These are phyloP conservation scores for Candida nonsorbophila DNA, from an alignment of 805 yeast genomes.

Conservation along the genomic window DNA sequence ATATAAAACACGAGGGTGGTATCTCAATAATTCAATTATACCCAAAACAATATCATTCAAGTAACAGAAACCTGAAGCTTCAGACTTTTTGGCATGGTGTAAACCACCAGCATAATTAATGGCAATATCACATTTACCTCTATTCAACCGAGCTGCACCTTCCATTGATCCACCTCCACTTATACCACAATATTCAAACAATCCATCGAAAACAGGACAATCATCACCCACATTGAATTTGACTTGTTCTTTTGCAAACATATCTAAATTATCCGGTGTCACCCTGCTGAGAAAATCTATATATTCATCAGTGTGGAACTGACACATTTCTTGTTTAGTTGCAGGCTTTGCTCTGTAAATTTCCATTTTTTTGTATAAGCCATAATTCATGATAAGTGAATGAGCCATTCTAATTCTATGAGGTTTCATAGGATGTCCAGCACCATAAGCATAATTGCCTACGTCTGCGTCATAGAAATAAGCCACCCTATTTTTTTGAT, in stretches of 20 bases:
- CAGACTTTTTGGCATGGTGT: conserved; percentile 95
- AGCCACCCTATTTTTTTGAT: conserved; percentile 37
- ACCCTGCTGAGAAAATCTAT: conserved; percentile 87
- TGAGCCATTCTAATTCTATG: conserved; percentile 99
- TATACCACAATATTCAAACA: conserved; percentile 84
- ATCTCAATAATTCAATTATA: conserved; percentile 76
- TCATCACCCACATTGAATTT: conserved; percentile 97
- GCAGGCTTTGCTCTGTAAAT: conserved; percentile 97
- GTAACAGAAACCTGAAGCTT: conserved; percentile 95
- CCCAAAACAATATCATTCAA: conserved; percentile 91
- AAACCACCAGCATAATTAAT: conserved; percentile 96
- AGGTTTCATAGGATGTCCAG: conserved; percentile 99
- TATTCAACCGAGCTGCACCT: conserved; percentile 81
- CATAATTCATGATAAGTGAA: conserved; percentile 93
- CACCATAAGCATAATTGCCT: conserved; percentile 96
- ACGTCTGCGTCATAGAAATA: conserved; percentile 67
- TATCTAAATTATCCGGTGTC: conserved; percentile 85
- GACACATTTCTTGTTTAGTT: conserved; percentile 96
- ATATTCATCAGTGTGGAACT: conserved; percentile 96
- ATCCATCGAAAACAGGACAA: conserved; percentile 92
- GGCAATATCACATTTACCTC: conserved; percentile 91
- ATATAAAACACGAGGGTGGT: conserved; percentile 88
- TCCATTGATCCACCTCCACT: conserved; percentile 94
- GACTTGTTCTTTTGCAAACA: conserved; percentile 81
- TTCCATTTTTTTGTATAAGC: conserved; percentile 94